These are phyloP conservation scores for Metschnikowia aberdeeniae DNA, from an alignment of 805 yeast genomes.

Conservation along the genomic window DNA sequence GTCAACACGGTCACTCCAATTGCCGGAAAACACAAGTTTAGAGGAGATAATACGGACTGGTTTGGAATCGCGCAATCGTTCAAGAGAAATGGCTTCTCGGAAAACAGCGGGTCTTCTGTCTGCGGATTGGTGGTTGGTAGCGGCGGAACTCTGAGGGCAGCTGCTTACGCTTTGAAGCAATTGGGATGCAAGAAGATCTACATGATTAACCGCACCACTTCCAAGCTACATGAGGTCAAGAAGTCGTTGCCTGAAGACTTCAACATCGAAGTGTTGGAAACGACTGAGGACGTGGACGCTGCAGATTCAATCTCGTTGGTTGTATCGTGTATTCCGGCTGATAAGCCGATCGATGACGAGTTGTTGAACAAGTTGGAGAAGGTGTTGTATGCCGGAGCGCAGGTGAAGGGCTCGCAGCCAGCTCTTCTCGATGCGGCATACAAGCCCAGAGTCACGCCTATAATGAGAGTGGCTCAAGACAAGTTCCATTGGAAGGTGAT, in stretches of 20 bases:
- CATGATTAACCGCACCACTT: conserved; percentile 73
- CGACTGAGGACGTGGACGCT: conserved; percentile 41
- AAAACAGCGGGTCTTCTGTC: conserved; percentile 26
- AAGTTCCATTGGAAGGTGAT: conserved; percentile 72
- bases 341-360: conserved; percentile 56
- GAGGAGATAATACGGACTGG: conserved; percentile 96
- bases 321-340: conserved; percentile 84
- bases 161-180: conserved; percentile 74
- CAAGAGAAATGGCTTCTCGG: conserved; percentile 56
- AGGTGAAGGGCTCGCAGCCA: conserved; percentile 40
- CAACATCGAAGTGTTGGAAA: conserved; percentile 55
- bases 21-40: conserved; percentile 38
- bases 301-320: conserved; percentile 52
- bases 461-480: conserved; percentile 71
- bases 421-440: conserved; percentile 88
- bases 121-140: conserved; percentile 88
- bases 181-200: conserved; percentile 77
- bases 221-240: conserved; percentile 59
- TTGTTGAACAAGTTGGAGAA: conserved; percentile 48
- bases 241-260: conserved; percentile 55
- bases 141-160: conserved; percentile 97
- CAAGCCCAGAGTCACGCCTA: conserved; percentile 81
- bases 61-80: conserved; percentile 76
- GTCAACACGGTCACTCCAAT: conserved; percentile 78
- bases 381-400: conserved; percentile 40